Evolutionary conservation across 2,329 filamentous ascomycete species (phyloP), one percentile per base, ranked within the genome.

Genomic region (Acrocalymma vagum): DNA sequence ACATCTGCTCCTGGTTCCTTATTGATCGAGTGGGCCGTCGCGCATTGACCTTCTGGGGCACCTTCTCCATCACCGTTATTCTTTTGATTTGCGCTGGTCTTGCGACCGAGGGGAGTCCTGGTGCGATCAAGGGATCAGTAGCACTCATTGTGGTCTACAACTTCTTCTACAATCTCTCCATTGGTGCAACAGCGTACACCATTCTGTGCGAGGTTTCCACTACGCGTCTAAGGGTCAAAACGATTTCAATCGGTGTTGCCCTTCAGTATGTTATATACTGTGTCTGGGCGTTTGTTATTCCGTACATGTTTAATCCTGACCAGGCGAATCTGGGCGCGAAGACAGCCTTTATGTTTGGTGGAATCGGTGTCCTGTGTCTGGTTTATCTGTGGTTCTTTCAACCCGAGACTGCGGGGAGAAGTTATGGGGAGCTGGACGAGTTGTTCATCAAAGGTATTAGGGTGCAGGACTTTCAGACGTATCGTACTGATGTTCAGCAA

Each of bases 151-250:
- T 58, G 11, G 7, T 54, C 9, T 54, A 42, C 22, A 43, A 89
- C 0, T 72, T 91, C 28, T 82, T 85, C 62, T 95, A 95, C 70
- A 88, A 95, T 65, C 75, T 90, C 27, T 87, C 87, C 0, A 89
- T 95, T 29, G 90, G 90, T 21, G 92, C 90, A 0, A 88, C 94
- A 6, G 89, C 86, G 67, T 95, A 93, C 72, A 92, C 88, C 0
- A 80, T 95, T 7, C 88, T 95, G 3, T 81, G 86, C 3, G 90
- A 95, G 67, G 70, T 95, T 22, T 89, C 88, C 0, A 89, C 89
- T 0, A 82, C 87, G 9, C 81, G 90, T 3, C 78, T 95, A 23
- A 87, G 91, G 63, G 89, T 92, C 72, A 95, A 95, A 77, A 75
- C 72, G 13, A 59, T 71, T 20, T 62, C 66, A 5, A 66, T 72